phyloP scores from a whole-genome alignment of 1,284 basidiomycete species.

The Pholiota adiposa region DNA sequence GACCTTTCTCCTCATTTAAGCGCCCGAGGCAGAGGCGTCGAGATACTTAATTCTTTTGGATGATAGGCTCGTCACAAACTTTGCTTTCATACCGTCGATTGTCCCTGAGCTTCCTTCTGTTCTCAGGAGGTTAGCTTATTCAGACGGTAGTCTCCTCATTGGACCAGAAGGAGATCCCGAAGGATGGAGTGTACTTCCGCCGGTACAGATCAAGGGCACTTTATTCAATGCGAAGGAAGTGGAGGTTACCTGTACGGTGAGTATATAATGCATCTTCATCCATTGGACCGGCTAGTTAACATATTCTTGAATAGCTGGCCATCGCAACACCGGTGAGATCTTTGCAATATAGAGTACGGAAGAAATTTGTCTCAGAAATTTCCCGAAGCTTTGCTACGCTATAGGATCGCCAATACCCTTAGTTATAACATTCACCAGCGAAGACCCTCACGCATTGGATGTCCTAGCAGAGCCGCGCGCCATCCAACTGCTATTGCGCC shows the following conservation, averaged over 20 bases:
- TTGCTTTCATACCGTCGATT: slow-evolving; percentile 45
- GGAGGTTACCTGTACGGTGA: slow-evolving; percentile 43
- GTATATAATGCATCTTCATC: slow-evolving; percentile 22
- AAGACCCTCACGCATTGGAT: slow-evolving; percentile 54
- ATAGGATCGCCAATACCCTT: slow-evolving; percentile 54
- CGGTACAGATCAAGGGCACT: slow-evolving; percentile 42
- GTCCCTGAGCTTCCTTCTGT: slow-evolving; percentile 49
- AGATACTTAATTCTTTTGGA: not conserved
- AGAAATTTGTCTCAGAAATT: not conserved
- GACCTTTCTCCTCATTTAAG: not conserved
- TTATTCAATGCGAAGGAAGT: slow-evolving; percentile 47
- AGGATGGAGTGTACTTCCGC: slow-evolving; percentile 49
- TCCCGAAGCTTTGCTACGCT: slow-evolving; percentile 48
- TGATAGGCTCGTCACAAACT: slow-evolving; percentile 36
- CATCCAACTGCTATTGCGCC: slow-evolving; percentile 36
- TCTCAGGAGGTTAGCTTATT: slow-evolving; percentile 50
- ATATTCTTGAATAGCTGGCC: slow-evolving; percentile 42
- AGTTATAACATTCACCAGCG: slow-evolving; percentile 44
- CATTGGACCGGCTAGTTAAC: not conserved
- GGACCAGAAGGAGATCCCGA: slow-evolving; percentile 52
- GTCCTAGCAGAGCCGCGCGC: slow-evolving; percentile 46
- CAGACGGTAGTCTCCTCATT: slow-evolving; percentile 40
- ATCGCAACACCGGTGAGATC: slow-evolving; percentile 57
- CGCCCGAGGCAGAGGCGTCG: not conserved
- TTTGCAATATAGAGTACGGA: not conserved